These are phyloP conservation scores for Saturnispora zaruensis DNA, from an alignment of 805 yeast genomes.

Conservation along the genomic window DNA sequence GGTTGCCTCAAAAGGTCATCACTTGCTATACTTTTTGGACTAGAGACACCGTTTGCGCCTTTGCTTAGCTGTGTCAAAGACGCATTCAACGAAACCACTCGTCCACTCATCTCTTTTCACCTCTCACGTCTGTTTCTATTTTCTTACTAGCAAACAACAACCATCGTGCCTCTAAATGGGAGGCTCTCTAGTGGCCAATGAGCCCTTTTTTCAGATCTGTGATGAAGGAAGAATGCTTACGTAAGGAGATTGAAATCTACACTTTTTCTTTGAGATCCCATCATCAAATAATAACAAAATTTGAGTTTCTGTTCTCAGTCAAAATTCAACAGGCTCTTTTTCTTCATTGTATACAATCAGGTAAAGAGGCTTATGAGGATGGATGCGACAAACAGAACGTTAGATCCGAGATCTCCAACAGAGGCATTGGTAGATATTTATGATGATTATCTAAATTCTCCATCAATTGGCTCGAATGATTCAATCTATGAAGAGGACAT, in stretches of 20 bases:
- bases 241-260: neutral
- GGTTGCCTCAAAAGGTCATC: neutral
- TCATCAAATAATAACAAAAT: neutral
- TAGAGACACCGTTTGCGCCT: neutral
- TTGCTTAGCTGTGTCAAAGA: neutral
- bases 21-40: neutral
- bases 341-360: neutral
- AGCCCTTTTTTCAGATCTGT: neutral
- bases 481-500: conserved; percentile 7
- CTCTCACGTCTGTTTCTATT: neutral
- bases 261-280: neutral
- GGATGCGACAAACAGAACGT: neutral
- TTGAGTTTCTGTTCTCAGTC: neutral
- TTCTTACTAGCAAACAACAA: neutral
- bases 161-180: neutral
- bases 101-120: neutral
- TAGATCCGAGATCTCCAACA: conserved; percentile 13
- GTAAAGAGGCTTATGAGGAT: neutral
- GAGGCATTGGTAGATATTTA: conserved; percentile 18
- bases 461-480: conserved; percentile 5
- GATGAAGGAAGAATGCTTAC: neutral
- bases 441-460: conserved; percentile 22
- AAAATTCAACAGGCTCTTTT: neutral
- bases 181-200: neutral
- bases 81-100: neutral